Evolutionary conservation across 2,329 filamentous ascomycete genomes (phyloP).

Genomic region (Cladophialophora bantiana): DNA sequence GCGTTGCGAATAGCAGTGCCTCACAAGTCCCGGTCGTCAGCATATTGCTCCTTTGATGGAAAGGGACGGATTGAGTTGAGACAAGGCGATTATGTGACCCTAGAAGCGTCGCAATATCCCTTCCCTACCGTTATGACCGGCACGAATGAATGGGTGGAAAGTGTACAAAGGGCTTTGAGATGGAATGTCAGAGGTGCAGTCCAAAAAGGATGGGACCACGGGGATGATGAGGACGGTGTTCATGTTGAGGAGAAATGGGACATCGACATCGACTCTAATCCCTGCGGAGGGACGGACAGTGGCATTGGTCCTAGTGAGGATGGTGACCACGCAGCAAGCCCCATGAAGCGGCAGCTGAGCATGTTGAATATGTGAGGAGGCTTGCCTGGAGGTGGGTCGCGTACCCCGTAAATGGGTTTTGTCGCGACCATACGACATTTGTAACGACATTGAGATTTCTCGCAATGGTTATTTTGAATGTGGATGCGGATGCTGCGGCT

Average conservation of each 20-base stretch:
- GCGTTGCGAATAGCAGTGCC: conserved; percentile 89
- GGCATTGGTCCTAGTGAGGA: conserved; percentile 70
- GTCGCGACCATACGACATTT: background rate
- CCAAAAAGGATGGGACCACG: conserved; percentile 80
- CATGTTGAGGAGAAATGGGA: conserved; percentile 75
- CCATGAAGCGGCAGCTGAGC: conserved; percentile 75
- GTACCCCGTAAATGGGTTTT: background rate
- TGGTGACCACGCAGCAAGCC: conserved; percentile 59
- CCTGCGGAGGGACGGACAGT: conserved; percentile 52
- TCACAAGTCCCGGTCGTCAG: conserved; percentile 82
- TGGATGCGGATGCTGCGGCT: background rate
- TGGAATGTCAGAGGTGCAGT: conserved; percentile 95
- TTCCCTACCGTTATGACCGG: conserved; percentile 95
- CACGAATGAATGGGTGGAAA: conserved; percentile 95
- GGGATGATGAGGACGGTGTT: conserved; percentile 47
- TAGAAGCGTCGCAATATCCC: conserved; percentile 93
- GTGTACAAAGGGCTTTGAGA: conserved; percentile 85
- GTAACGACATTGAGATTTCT: background rate
- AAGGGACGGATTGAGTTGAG: conserved; percentile 93
- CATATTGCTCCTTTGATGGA: conserved; percentile 96
- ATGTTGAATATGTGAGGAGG: conserved; percentile 65
- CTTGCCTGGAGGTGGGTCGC: too few species aligned
- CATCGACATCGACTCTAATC: conserved; percentile 79
- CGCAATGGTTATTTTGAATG: background rate
- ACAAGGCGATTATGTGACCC: conserved; percentile 93